These are phyloP conservation scores for Lotus japonicus DNA, from an alignment of 306 rosid species.

Conservation along the genomic window DNA sequence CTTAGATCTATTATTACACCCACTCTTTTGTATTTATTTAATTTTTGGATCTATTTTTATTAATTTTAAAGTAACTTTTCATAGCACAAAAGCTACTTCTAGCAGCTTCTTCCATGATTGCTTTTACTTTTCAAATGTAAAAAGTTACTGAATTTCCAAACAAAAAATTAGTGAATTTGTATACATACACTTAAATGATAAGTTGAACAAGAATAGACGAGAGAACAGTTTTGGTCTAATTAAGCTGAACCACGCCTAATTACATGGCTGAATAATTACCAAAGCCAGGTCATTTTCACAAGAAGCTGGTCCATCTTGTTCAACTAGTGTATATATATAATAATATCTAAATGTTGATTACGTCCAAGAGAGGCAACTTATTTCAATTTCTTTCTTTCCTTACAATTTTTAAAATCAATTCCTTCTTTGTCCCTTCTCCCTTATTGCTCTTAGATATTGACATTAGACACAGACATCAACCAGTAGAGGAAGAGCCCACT, in stretches of 20 bases:
- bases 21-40: too few species aligned
- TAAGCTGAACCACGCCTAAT: too few species aligned
- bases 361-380: conserved; percentile 19
- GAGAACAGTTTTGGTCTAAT: not conserved
- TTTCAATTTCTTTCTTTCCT: conserved; percentile 5
- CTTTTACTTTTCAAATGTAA: too few species aligned
- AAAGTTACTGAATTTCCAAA: too few species aligned
- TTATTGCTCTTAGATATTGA: conserved; percentile 5
- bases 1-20: too few species aligned
- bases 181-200: too few species aligned
- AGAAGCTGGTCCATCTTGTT: not conserved
- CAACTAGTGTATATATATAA: not conserved
- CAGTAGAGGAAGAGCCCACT: conserved; percentile 22
- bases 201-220: not conserved
- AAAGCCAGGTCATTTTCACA: not conserved
- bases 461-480: conserved; percentile 22
- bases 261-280: conserved; percentile 6
- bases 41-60: too few species aligned
- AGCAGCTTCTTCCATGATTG: too few species aligned
- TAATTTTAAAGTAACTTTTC: too few species aligned
- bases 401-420: not conserved
- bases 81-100: too few species aligned
- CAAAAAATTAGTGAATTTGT: too few species aligned
- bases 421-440: not conserved
- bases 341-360: not conserved